A percentile compares a stretch with the other conserved stretches of the same genome.
phyloP scores from a whole-genome alignment of 768 basidiomycete genomes.

The Lentinula sp. region DNA sequence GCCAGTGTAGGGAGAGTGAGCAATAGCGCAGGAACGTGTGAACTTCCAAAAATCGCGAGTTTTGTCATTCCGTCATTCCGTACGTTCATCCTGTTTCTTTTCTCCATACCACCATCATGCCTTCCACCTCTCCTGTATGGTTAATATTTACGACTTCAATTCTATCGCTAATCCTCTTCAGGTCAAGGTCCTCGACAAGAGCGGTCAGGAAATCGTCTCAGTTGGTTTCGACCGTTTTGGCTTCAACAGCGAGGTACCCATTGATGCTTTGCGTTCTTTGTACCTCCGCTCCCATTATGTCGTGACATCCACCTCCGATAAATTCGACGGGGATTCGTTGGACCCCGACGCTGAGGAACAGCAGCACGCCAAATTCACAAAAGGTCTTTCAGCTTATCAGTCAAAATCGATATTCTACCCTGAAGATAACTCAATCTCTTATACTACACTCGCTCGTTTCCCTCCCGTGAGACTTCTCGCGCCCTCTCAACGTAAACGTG shows the following conservation, averaged over 20 bases:
- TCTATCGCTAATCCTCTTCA: slow-evolving; percentile 21
- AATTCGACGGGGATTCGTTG: slow-evolving; percentile 22
- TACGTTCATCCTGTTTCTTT: not conserved
- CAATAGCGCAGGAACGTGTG: slow-evolving; percentile 4
- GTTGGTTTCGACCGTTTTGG: slow-evolving; percentile 87
- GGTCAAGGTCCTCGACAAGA: slow-evolving; percentile 67
- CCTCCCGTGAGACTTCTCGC: slow-evolving; percentile 88
- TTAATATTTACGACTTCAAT: slow-evolving; percentile 3
- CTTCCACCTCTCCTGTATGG: slow-evolving; percentile 10
- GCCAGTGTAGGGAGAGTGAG: slow-evolving; percentile 7
- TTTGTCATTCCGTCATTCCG: not conserved
- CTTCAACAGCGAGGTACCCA: slow-evolving; percentile 79
- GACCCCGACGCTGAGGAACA: slow-evolving; percentile 34
- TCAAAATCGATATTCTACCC: slow-evolving; percentile 86
- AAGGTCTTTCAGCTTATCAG: slow-evolving; percentile 50
- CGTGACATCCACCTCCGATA: slow-evolving; percentile 30
- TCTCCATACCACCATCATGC: slow-evolving; percentile 14
- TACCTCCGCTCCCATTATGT: slow-evolving; percentile 84
- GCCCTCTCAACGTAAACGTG: slow-evolving; percentile 72
- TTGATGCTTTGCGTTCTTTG: slow-evolving; percentile 79
- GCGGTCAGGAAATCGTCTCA: slow-evolving; percentile 65
- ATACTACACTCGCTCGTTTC: slow-evolving; percentile 87
- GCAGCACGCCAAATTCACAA: slow-evolving; percentile 49
- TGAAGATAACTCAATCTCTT: slow-evolving; percentile 77
- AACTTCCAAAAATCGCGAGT: not conserved